Base-by-base conservation (phyloP, 2,329 filamentous ascomycete genomes). In the Alternaria sp. region DNA sequence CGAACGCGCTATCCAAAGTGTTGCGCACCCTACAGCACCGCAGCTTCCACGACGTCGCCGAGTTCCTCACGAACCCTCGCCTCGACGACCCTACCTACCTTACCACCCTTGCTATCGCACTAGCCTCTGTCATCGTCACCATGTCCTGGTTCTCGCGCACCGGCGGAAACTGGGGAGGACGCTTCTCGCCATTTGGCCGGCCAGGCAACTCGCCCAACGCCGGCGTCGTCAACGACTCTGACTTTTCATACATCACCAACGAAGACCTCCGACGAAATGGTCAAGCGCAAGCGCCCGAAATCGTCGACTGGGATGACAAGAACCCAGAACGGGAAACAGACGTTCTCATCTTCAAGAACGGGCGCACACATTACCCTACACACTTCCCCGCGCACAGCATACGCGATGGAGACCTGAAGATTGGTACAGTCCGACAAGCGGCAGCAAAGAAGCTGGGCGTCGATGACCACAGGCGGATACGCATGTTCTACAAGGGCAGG, bases 161-260 rank as follows among this genome's bases (percentile, higher is more conserved):
- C 57, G 79, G 80, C 62, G 72, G 76, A 69, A 69, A 68, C 60
- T 80, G 81, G 71, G 76, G 80, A 46, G 82, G 83, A 36, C 81
- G 82, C 65, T 84, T 84, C 74, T 84, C 82, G 23, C 83, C 83
- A 15, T 85, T 85, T 69, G 81, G 82, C 13, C 82, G 83, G 50
- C 79, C 78, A 19, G 69, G 72, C 73, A 78, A 62, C 64, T 78
- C 67, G 64, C 78, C 70, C 21, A 74, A 70, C 56, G 71, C 76
- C 15, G 77, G 89, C 30, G 85, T 89, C 68, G 89, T 94, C 63
- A 91, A 88, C 71, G 90, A 93, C 69, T 87, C 90, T 32, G 91
- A 94, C 81, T 95, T 89, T 79, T 90, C 88, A 76, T 94, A 95
- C 82, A 93, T 94, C 75, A 93, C 91, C n/a, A 89, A 89, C 26